Evolutionary conservation across 1,139 yeast species (phyloP).

Genomic region (Magnusiomyces magnusii): DNA sequence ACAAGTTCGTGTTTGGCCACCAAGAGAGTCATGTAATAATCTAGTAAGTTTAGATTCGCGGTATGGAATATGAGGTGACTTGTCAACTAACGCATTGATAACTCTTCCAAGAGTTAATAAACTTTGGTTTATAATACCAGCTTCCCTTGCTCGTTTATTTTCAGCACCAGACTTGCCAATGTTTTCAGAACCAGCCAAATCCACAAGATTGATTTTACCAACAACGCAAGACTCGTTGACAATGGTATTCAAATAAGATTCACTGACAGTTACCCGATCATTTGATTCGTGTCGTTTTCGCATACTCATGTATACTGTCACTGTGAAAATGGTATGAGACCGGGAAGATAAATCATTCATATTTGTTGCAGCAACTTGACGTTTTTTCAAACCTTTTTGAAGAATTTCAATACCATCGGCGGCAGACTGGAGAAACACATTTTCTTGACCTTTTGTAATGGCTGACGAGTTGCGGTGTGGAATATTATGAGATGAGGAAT

Average conservation of each 20-base stretch:
- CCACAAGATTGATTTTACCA: conserved; percentile 73
- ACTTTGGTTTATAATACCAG: conserved; percentile 82
- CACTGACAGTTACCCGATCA: conserved; percentile 27
- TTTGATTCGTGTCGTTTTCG: conserved; percentile 29
- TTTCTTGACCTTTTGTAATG: conserved; percentile 45
- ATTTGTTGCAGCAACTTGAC: conserved; percentile 62
- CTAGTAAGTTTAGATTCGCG: conserved; percentile 79
- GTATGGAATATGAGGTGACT: conserved; percentile 66
- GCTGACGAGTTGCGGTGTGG: conserved; percentile 26
- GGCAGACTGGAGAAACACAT: conserved; percentile 37
- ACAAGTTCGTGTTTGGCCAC: conserved; percentile 74
- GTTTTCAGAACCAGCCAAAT: conserved; percentile 85
- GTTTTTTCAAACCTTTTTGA: conserved; percentile 43
- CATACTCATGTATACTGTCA: conserved; percentile 41
- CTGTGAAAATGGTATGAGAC: conserved; percentile 67
- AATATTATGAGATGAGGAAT: conserved; percentile 32
- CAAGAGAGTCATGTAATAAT: conserved; percentile 71
- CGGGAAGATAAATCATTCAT: conserved; percentile 67
- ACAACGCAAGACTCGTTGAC: conserved; percentile 28
- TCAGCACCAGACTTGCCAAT: conserved; percentile 72
- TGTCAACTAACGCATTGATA: conserved; percentile 61
- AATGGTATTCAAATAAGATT: conserved; percentile 31
- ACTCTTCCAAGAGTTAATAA: conserved; percentile 78
- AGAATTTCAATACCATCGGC: conserved; percentile 40
- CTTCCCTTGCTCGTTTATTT: conserved; percentile 74